A percentile compares a stretch with the other conserved stretches of the same genome.
These are phyloP conservation scores for Tylopilus sp. DNA, from an alignment of 1,284 basidiomycete genomes.

Conservation along the genomic window DNA sequence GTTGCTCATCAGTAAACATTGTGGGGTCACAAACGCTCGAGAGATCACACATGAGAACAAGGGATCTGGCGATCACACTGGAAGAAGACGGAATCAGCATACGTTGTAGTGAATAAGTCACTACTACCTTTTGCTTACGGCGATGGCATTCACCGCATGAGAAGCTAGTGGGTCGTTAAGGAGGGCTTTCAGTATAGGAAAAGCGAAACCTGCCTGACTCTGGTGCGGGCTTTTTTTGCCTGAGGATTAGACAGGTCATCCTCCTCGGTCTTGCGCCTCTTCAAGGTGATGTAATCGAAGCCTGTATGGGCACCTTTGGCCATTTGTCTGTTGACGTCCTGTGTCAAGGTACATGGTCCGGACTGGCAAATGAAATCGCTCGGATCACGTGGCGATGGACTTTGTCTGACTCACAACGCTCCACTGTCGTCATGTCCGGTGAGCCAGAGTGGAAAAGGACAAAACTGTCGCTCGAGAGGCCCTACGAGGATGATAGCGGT, in stretches of 20 bases:
- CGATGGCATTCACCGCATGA: slow-evolving; percentile 84
- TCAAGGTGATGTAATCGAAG: slow-evolving; percentile 35
- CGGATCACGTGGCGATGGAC: slow-evolving; percentile 28
- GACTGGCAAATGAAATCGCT: background rate
- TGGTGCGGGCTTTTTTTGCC: slow-evolving; percentile 66
- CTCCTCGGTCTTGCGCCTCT: slow-evolving; percentile 63
- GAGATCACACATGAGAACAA: slow-evolving; percentile 61
- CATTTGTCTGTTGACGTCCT: slow-evolving; percentile 21
- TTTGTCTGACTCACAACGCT: background rate
- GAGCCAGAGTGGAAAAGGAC: slow-evolving; percentile 54
- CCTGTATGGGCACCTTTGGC: slow-evolving; percentile 23
- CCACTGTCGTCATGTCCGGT: slow-evolving; percentile 22
- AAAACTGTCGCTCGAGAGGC: slow-evolving; percentile 65
- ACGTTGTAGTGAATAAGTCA: slow-evolving; percentile 1
- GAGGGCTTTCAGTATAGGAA: background rate
- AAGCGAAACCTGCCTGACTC: slow-evolving; percentile 53
- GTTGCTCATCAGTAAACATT: slow-evolving; percentile 12
- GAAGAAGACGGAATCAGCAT: slow-evolving; percentile 20
- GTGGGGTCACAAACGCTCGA: slow-evolving; percentile 2
- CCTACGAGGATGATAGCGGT: slow-evolving; percentile 71
- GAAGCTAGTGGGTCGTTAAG: slow-evolving; percentile 47
- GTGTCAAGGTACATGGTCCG: slow-evolving; percentile 20
- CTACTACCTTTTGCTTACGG: slow-evolving; percentile 69
- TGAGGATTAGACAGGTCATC: slow-evolving; percentile 43
- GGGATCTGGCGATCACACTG: slow-evolving; percentile 78